Evolutionary conservation across 2,329 filamentous ascomycete genomes (phyloP).

Genomic region (Verticillium isaacii): DNA sequence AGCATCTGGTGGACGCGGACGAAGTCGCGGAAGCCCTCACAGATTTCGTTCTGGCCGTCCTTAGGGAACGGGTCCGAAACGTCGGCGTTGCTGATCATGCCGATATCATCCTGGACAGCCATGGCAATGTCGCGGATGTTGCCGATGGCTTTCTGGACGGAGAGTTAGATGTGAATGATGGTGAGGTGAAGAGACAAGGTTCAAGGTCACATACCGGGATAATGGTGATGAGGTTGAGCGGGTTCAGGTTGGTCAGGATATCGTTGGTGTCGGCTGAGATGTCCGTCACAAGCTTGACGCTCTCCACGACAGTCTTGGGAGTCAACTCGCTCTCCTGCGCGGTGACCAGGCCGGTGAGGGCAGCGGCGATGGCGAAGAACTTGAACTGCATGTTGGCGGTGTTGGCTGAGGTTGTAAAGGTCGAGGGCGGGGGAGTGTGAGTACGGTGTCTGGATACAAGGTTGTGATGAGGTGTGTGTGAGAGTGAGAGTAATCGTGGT

Average conservation of each 20-base stretch:
- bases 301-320: not conserved
- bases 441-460: not conserved
- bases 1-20: slow-evolving; percentile 12
- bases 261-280: not conserved
- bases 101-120: not conserved
- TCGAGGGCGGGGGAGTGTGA: not conserved
- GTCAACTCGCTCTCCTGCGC: not conserved
- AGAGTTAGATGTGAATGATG: not conserved
- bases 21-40: slow-evolving; percentile 10
- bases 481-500: too few species aligned
- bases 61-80: slow-evolving; percentile 1
- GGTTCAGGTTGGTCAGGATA: not conserved
- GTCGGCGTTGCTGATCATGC: not conserved
- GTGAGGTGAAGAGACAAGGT: rapidly evolving
- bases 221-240: not conserved
- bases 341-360: not conserved
- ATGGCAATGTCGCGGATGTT: slow-evolving; percentile 4
- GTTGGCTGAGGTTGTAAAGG: not conserved
- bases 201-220: not conserved
- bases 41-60: slow-evolving; percentile 11
- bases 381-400: slow-evolving; percentile 1
- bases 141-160: not conserved
- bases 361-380: not conserved
- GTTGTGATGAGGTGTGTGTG: too few species aligned
- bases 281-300: not conserved